phyloP scores from a whole-genome alignment of 345 rosid species.

The Clarkia xantiana region DNA sequence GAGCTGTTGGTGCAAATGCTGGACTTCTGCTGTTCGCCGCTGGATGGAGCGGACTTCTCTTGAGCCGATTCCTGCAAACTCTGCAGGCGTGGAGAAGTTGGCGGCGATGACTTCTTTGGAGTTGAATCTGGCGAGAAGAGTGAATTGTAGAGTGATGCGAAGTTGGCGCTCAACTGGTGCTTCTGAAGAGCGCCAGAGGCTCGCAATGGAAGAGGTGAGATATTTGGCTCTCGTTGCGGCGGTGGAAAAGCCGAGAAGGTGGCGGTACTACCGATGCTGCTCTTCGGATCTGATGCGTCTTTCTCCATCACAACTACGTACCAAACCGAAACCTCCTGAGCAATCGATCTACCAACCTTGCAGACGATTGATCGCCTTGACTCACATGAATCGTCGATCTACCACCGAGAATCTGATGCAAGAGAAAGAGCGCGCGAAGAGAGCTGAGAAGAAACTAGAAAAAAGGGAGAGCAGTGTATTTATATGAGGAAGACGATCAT shows the following conservation, averaged over 20 bases:
- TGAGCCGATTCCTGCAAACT: too few relatives aligned
- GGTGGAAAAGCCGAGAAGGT: constrained; percentile 11
- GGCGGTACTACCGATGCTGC: constrained; percentile 11
- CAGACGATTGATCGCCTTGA: background rate
- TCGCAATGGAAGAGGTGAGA: constrained; percentile 14
- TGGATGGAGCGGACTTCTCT: constrained; percentile 17
- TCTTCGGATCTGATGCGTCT: constrained; percentile 18
- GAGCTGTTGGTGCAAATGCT: constrained; percentile 1
- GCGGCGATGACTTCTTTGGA: constrained; percentile 25
- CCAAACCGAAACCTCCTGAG: background rate
- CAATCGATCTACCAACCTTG: too few relatives aligned
- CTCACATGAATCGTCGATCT: background rate
- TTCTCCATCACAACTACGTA: constrained; percentile 21
- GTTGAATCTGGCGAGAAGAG: constrained; percentile 45
- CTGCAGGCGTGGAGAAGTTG: too few relatives aligned
- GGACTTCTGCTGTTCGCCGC: constrained; percentile 9
- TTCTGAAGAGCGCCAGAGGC: constrained; percentile 2
- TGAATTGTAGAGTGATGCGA: constrained; percentile 43
- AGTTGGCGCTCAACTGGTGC: constrained; percentile 24
- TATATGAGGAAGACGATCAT: constrained; percentile 3
- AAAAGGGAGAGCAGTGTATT: background rate
- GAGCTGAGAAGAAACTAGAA: background rate
- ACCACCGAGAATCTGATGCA: background rate
- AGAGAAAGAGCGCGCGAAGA: background rate
- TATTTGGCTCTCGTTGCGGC: background rate